Evolutionary conservation across 2,329 filamentous ascomycete species (phyloP).

Genomic region (Colletotrichum truncatum): DNA sequence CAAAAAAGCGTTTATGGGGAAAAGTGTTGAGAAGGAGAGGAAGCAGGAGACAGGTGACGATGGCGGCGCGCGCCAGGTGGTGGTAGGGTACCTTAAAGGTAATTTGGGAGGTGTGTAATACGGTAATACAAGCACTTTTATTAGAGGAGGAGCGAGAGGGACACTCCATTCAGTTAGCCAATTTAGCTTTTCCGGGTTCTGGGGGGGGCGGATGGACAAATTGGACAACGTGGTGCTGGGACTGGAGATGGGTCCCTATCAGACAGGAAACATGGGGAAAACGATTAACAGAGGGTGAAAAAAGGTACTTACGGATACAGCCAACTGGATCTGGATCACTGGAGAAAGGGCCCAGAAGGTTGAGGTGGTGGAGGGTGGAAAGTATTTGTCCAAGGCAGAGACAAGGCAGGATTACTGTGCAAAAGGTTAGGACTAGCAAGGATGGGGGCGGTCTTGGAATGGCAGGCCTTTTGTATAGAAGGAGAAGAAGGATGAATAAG

Average conservation of each 20-base stretch:
- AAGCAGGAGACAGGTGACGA: slow-evolving; percentile 18
- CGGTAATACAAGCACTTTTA: slow-evolving; percentile 28
- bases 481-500: no score
- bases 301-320: slow-evolving; percentile 4
- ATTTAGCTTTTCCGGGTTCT: slow-evolving; percentile 25
- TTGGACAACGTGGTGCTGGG: slow-evolving; percentile 20
- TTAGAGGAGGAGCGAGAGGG: slow-evolving; percentile 23
- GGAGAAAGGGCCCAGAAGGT: background rate
- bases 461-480: no score
- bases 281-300: background rate
- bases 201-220: slow-evolving; percentile 15
- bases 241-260: slow-evolving; percentile 12
- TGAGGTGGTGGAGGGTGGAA: background rate
- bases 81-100: background rate
- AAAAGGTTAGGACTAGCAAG: background rate
- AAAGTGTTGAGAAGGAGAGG: slow-evolving; percentile 16
- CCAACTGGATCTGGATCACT: background rate
- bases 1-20: background rate
- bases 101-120: slow-evolving; percentile 20
- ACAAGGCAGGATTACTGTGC: background rate
- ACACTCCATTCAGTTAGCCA: slow-evolving; percentile 25
- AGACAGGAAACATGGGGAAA: slow-evolving; percentile 21
- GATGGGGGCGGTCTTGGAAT: background rate
- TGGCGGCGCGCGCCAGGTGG: slow-evolving; percentile 17
- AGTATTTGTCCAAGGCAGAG: background rate